Evolutionary conservation across 2,329 filamentous ascomycete species (phyloP), one percentile per base, ranked within the genome.

Genomic region (Rutstroemia sp.): DNA sequence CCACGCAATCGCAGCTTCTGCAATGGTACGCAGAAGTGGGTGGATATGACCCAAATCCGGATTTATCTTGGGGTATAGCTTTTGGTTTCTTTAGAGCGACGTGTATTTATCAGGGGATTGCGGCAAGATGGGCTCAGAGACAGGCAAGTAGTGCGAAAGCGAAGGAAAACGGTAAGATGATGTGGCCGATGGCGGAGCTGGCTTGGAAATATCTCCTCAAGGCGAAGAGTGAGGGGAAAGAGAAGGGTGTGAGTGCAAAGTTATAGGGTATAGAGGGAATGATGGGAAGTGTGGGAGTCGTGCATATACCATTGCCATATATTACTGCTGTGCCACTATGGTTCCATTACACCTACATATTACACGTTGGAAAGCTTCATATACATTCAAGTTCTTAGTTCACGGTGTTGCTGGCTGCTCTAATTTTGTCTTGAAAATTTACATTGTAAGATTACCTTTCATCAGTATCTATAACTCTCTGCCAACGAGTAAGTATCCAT

Each of bases 101-200:
- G 30, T 83, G 78, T 51, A 83, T 88, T 60, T 81, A 77, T 64
- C 94, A 99, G 75, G 94, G 94, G 3, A 97, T 99, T 70, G 92
- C 92, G 49, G 94, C 94, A 50, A 77, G 94, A 61, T 88, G 88
- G 71, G 94, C 94, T 25, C 75, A 81, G 49, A 77, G 92, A 49
- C 92, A 97, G 78, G 94, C 94, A 39, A 96, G 91, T 73, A 96
- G 90, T 71, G 87, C 83, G 57, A 82, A 87, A 70, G 94, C 94
- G 6, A 80, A 78, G 64, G 79, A 84, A 44, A 89, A 95, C 72
- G 90, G 79, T 0, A 75, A 74, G 55, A 81, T 82, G 70, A 85
- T 88, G 73, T 78, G 75, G 47, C 85, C 88, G 21, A 82, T 92
- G 75, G 91, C 87, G 0, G 79, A 90, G 71, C 78, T 87, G 65